phyloP scores from a whole-genome alignment of 2,329 filamentous ascomycete species.

The Pseudopithomyces chartarum region DNA sequence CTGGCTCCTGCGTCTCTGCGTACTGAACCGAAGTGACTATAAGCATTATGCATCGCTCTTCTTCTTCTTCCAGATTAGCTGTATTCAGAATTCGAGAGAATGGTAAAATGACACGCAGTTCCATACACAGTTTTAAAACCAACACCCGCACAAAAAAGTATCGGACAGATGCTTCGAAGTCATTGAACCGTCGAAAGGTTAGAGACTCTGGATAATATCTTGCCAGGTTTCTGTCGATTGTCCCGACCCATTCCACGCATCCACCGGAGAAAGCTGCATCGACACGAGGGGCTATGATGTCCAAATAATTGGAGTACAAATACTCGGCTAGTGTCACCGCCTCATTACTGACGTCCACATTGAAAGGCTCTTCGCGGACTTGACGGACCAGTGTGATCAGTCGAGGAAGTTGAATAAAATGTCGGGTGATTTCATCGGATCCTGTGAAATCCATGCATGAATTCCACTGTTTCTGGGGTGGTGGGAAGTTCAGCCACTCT shows the following conservation, averaged over 20 bases:
- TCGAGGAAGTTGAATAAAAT: constrained; percentile 11
- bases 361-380: constrained; percentile 2
- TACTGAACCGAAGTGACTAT: constrained; percentile 10
- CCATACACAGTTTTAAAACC: constrained; percentile 5
- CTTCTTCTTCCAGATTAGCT: constrained; percentile 6
- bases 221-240: constrained; percentile 1
- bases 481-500: constrained; percentile 9
- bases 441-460: neutral
- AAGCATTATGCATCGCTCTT: neutral
- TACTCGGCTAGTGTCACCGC: constrained; percentile 8
- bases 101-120: neutral
- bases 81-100: neutral
- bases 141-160: constrained; percentile 16
- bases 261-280: neutral
- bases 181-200: constrained; percentile 1
- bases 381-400: constrained; percentile 7
- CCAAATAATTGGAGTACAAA: constrained; percentile 5
- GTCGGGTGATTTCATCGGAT: constrained; percentile 7
- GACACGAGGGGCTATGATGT: constrained; percentile 1
- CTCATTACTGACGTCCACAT: neutral
- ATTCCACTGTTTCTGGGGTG: constrained; percentile 1
- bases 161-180: constrained; percentile 8
- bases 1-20: constrained; percentile 9
- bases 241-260: constrained; percentile 1
- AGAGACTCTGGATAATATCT: constrained; percentile 8